A percentile compares a stretch with the other conserved stretches of the same genome.
Evolutionary conservation across 2,329 filamentous ascomycete species (phyloP).

Genomic region (Trichoderma semiorbis): DNA sequence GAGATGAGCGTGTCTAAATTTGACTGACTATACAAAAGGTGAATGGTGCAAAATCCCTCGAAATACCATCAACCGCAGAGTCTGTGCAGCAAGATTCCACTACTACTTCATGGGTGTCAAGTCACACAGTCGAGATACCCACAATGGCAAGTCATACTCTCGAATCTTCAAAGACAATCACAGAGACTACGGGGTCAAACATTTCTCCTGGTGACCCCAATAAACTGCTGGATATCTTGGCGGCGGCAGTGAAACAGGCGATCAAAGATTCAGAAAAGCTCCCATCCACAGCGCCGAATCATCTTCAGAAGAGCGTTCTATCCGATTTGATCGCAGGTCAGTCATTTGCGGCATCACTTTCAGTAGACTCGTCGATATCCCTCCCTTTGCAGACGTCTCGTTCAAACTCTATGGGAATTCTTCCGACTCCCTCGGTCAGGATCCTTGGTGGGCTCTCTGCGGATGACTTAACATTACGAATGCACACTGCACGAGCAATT

Average conservation of each 20-base stretch:
- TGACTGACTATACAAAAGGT: not conserved
- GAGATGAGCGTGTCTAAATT: not conserved
- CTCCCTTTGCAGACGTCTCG: not conserved
- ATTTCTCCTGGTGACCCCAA: not conserved
- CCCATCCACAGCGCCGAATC: not conserved
- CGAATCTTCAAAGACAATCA: not conserved
- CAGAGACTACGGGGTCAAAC: not conserved
- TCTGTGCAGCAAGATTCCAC: not conserved
- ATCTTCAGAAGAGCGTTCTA: slow-evolving; percentile 1
- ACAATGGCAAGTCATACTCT: not conserved
- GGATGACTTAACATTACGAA: not conserved
- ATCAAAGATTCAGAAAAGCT: not conserved
- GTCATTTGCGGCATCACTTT: not conserved
- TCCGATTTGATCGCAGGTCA: not conserved
- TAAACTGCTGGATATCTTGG: slow-evolving; percentile 20
- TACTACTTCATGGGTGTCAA: not conserved
- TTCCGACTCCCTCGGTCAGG: not conserved
- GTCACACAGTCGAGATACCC: not conserved
- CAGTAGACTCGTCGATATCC: not conserved
- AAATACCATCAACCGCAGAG: not conserved
- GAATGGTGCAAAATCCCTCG: not conserved
- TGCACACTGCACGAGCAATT: not conserved
- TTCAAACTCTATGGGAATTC: not conserved
- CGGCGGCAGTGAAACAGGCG: slow-evolving; percentile 19
- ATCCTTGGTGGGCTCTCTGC: slow-evolving; percentile 6